phyloP scores from a whole-genome alignment of 176 grass and related monocot genomes.

The Cenchrus purpureus region DNA sequence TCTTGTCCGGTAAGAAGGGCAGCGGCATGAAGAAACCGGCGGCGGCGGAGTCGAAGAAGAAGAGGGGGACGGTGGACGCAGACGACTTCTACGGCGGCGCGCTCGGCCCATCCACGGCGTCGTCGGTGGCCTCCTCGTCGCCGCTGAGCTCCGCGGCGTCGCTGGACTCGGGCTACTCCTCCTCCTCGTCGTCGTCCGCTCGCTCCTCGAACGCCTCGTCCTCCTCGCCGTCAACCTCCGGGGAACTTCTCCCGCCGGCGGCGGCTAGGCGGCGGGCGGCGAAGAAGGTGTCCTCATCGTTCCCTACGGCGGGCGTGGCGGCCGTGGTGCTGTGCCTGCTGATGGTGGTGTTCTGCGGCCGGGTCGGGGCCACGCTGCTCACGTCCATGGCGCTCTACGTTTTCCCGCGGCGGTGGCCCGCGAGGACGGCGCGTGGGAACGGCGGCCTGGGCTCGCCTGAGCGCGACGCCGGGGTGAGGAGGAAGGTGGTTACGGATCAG shows the following conservation, averaged over 20 bases:
- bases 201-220: constrained; percentile 16
- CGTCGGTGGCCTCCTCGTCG: constrained; percentile 22
- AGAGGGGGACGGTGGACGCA: neutral
- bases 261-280: neutral
- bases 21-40: neutral
- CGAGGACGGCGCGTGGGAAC: neutral
- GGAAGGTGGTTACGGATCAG: constrained; percentile 29
- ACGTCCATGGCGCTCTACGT: constrained; percentile 49
- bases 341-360: constrained; percentile 53
- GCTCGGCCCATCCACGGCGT: neutral
- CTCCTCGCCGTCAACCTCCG: neutral
- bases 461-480: neutral
- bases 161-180: neutral
- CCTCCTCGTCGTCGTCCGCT: neutral
- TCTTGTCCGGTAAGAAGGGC: neutral
- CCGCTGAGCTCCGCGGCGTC: constrained; percentile 25
- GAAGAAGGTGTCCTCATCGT: neutral
- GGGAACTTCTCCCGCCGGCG: neutral
- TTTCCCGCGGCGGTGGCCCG: neutral
- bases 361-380: constrained; percentile 47
- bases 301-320: constrained; percentile 9
- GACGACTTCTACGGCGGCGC: neutral
- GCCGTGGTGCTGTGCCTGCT: constrained; percentile 50
- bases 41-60: neutral
- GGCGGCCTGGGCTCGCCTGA: neutral